These are phyloP conservation scores for Nitzschia palea DNA, from an alignment of 108 stramenopile species.

Conservation along the genomic window DNA sequence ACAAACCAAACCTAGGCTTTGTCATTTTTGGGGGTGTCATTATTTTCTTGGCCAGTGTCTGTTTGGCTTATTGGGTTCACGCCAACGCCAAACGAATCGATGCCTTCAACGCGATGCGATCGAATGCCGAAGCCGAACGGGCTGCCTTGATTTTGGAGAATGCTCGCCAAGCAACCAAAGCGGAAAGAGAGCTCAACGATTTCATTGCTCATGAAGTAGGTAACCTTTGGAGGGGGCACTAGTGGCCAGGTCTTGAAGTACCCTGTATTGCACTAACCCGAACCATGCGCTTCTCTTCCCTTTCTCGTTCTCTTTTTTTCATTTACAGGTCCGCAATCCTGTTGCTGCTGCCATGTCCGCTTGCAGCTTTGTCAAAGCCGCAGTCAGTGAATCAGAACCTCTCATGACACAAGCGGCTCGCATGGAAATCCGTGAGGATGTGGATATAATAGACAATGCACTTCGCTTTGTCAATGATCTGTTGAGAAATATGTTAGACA, in stretches of 20 bases:
- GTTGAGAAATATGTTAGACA: conserved; percentile 50
- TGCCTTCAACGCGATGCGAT: conserved; percentile 20
- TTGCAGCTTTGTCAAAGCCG: conserved; percentile 40
- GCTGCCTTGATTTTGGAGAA: conserved; percentile 45
- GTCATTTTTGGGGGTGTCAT: conserved; percentile 28
- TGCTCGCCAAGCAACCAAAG: conserved; percentile 40
- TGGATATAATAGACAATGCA: conserved; percentile 36
- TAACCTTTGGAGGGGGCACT: neutral
- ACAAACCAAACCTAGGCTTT: conserved; percentile 11
- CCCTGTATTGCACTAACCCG: no score
- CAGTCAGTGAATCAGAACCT: conserved; percentile 12
- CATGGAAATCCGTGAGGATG: conserved; percentile 33
- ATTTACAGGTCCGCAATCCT: conserved; percentile 47
- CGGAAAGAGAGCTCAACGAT: conserved; percentile 56
- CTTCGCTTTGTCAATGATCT: conserved; percentile 57
- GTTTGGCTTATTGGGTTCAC: conserved; percentile 25
- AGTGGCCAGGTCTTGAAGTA: no score
- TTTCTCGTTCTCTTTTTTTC: neutral
- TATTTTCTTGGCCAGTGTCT: conserved; percentile 20
- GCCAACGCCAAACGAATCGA: neutral
- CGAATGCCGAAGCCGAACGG: conserved; percentile 42
- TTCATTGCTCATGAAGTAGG: conserved; percentile 49
- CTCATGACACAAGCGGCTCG: conserved; percentile 1
- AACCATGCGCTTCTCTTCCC: no score
- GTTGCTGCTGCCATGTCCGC: conserved; percentile 57